These are phyloP conservation scores for Vararia minispora DNA, from an alignment of 768 basidiomycete species.

Conservation along the genomic window DNA sequence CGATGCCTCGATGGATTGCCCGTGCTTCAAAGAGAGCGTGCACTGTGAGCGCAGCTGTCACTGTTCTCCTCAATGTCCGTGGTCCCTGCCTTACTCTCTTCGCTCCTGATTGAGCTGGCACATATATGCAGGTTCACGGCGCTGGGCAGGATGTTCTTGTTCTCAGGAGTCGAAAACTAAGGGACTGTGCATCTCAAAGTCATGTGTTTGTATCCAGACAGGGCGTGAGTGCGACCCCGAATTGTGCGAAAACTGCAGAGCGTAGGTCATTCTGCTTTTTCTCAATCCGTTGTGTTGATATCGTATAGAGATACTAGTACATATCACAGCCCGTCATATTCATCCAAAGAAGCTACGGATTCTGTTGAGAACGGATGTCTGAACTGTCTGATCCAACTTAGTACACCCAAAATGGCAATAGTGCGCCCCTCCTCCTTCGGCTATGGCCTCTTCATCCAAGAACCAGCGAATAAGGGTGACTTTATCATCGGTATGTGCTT, in stretches of 20 bases:
- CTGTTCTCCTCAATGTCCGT: conserved; percentile 40
- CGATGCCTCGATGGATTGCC: conserved; percentile 27
- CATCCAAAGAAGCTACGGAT: neutral
- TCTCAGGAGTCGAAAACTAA: conserved; percentile 15
- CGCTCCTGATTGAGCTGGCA: neutral
- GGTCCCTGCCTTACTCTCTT: neutral
- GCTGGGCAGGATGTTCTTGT: conserved; percentile 51
- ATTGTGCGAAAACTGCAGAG: conserved; percentile 41
- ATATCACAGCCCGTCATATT: too few relatives aligned
- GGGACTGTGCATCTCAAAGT: conserved; percentile 17
- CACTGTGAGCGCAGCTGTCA: conserved; percentile 48
- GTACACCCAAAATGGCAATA: neutral
- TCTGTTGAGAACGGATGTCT: neutral
- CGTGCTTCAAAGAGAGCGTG: conserved; percentile 36
- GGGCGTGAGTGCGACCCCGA: conserved; percentile 61
- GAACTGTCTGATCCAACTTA: neutral
- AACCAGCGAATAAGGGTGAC: neutral
- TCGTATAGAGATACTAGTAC: too few relatives aligned
- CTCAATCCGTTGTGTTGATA: neutral
- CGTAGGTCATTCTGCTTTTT: conserved; percentile 25
- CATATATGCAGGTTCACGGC: conserved; percentile 33
- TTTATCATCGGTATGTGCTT: conserved; percentile 17
- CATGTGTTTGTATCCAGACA: conserved; percentile 41
- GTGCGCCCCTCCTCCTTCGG: conserved; percentile 2
- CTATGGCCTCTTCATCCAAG: conserved; percentile 1